A percentile compares a stretch with the other conserved stretches of the same genome.
These are phyloP conservation scores for Chaetomium fimeti DNA, from an alignment of 495 filamentous ascomycete genomes.

Conservation along the genomic window DNA sequence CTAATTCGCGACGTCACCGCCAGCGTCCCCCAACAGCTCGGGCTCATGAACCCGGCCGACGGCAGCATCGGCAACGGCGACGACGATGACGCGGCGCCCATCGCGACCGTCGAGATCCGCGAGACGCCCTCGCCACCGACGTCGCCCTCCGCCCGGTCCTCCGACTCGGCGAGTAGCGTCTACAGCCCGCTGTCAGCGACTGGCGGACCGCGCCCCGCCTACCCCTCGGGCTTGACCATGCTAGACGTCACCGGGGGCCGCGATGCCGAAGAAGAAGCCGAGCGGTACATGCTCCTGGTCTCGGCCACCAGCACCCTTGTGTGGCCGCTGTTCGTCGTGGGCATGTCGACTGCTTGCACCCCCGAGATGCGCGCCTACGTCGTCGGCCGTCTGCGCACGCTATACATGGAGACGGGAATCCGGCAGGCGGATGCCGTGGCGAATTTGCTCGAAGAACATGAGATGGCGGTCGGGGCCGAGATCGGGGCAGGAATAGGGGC, in stretches of 20 bases:
- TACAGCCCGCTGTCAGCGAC: conserved; percentile 16
- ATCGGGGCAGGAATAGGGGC: neutral
- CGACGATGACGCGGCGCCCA: conserved; percentile 25
- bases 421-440: conserved; percentile 39
- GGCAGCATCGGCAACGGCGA: conserved; percentile 26
- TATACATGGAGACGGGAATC: conserved; percentile 39
- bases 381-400: conserved; percentile 33
- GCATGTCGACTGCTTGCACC: conserved; percentile 40
- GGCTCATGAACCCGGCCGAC: conserved; percentile 35
- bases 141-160: conserved; percentile 28
- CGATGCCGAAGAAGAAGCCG: conserved; percentile 33
- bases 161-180: conserved; percentile 27
- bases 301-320: conserved; percentile 41
- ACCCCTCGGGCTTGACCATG: conserved; percentile 33
- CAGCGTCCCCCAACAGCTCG: conserved; percentile 49
- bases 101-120: conserved; percentile 37
- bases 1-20: conserved; percentile 46
- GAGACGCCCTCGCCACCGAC: conserved; percentile 34
- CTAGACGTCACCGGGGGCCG: conserved; percentile 31
- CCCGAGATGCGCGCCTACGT: conserved; percentile 33
- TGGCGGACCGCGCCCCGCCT: neutral
- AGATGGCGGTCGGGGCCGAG: neutral
- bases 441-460: conserved; percentile 34
- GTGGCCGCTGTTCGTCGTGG: conserved; percentile 41
- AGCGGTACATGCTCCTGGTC: conserved; percentile 38